Evolutionary conservation across 352 stramenopile genomes (phyloP).

Genomic region (Phytophthora podocarpi): DNA sequence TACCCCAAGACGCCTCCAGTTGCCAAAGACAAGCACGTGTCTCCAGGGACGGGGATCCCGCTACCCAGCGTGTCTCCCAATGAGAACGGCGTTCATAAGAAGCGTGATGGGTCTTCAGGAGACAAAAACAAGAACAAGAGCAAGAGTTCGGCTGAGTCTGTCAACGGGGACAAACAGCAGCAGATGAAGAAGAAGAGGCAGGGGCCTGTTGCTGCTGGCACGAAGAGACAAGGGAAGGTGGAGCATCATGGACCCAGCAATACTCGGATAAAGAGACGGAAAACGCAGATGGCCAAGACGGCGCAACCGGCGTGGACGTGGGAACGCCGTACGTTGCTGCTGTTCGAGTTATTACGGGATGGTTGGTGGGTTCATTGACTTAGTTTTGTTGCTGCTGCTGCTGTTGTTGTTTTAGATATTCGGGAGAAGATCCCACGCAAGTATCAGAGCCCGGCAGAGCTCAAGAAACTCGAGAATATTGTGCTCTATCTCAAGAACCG

Average conservation of each 20-base stretch:
- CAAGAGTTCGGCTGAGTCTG: conserved; percentile 10
- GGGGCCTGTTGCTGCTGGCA: neutral
- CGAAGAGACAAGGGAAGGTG: conserved; percentile 34
- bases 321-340: conserved; percentile 68
- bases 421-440: conserved; percentile 83
- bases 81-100: neutral
- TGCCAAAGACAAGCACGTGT: conserved; percentile 11
- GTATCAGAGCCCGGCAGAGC: conserved; percentile 77
- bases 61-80: conserved; percentile 31
- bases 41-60: conserved; percentile 43
- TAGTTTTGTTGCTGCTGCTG: neutral
- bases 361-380: neutral
- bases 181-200: conserved; percentile 7
- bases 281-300: conserved; percentile 31
- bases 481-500: conserved; percentile 88
- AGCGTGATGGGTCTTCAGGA: neutral
- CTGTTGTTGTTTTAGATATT: conserved; percentile 48
- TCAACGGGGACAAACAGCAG: conserved; percentile 5
- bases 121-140: conserved; percentile 4
- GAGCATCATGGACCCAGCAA: conserved; percentile 12
- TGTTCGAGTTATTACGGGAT: no score
- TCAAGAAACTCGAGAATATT: conserved; percentile 88
- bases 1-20: conserved; percentile 45
- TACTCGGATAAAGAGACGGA: conserved; percentile 30
- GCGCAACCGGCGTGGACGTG: conserved; percentile 69